phyloP scores from a whole-genome alignment of 2,329 filamentous ascomycete genomes.

The Tolypocladium paradoxum region DNA sequence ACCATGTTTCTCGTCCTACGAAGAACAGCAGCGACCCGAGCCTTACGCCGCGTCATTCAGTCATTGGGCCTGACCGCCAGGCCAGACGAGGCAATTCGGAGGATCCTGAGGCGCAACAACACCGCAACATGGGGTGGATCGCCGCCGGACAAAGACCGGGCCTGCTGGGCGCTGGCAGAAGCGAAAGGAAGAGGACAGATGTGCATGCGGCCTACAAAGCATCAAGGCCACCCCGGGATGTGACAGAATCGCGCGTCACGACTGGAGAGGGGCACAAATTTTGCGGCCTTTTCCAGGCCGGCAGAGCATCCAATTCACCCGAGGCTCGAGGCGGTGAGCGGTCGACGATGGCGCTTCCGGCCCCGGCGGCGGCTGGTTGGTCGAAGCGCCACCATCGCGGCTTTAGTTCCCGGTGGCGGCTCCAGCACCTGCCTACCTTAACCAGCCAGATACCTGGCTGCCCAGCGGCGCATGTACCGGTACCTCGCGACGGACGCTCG shows the following conservation, averaged over 20 bases:
- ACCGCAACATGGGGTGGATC: not conserved
- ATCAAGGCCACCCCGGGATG: not conserved
- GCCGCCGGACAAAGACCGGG: too few relatives aligned
- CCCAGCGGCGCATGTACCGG: slow-evolving; percentile 22
- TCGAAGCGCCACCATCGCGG: not conserved
- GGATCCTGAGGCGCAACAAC: not conserved
- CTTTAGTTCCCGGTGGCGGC: not conserved
- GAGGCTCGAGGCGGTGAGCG: not conserved
- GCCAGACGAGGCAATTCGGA: not conserved
- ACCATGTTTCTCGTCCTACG: not conserved
- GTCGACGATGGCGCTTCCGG: not conserved
- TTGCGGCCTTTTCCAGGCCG: not conserved
- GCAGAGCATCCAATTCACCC: not conserved
- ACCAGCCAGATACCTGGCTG: slow-evolving; percentile 15
- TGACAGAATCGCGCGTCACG: not conserved
- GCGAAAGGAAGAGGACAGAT: not conserved
- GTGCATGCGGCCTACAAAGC: not conserved
- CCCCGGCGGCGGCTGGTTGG: not conserved
- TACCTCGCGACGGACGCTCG: slow-evolving; percentile 2
- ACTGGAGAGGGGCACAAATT: not conserved
- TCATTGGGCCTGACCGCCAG: slow-evolving; percentile 1
- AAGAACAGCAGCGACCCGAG: not conserved
- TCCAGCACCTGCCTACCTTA: not conserved
- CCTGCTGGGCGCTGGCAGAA: not conserved
- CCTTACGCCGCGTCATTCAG: not conserved